A percentile compares a stretch with the other conserved stretches of the same genome.
phyloP scores from a whole-genome alignment of 2,329 filamentous ascomycete genomes.

The Didymella keratinophila region DNA sequence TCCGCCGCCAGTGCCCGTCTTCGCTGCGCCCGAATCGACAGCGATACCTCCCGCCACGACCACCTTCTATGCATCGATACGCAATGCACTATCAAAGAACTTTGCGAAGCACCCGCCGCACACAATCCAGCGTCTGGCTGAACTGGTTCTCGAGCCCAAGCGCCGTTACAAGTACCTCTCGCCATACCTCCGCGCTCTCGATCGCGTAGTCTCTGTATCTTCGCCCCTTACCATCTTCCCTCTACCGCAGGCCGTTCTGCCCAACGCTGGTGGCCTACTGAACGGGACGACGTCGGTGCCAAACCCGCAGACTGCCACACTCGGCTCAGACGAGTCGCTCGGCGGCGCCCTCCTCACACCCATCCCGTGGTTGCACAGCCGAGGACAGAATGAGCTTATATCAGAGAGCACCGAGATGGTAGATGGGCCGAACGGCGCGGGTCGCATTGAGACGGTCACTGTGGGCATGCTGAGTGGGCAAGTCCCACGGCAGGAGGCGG shows the following conservation, averaged over 20 bases:
- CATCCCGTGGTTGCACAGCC: conserved; percentile 79
- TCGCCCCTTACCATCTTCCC: conserved; percentile 83
- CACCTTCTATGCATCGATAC: conserved; percentile 47
- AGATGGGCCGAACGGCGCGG: conserved; percentile 79
- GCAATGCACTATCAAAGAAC: conserved; percentile 65
- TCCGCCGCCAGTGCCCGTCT: conserved; percentile 52
- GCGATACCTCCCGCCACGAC: conserved; percentile 42
- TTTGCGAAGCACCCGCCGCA: conserved; percentile 84
- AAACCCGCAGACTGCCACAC: conserved; percentile 47
- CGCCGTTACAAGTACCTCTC: conserved; percentile 82
- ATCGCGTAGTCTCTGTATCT: conserved; percentile 89
- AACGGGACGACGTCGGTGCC: conserved; percentile 67
- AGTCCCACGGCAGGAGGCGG: conserved; percentile 22
- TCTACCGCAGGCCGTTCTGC: conserved; percentile 69
- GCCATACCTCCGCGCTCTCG: conserved; percentile 87
- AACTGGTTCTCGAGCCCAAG: conserved; percentile 79
- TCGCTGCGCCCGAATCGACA: conserved; percentile 46
- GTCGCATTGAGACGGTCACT: conserved; percentile 81
- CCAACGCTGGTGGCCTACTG: conserved; percentile 58
- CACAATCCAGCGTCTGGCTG: conserved; percentile 89
- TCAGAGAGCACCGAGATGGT: conserved; percentile 82
- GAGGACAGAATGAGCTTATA: conserved; percentile 65
- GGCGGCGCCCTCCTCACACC: conserved; percentile 92
- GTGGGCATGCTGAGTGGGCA: conserved; percentile 64
- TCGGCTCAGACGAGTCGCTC: conserved; percentile 86